These are phyloP conservation scores for Oenanthe javanica DNA, from an alignment of 140 eudicot species.

Conservation along the genomic window DNA sequence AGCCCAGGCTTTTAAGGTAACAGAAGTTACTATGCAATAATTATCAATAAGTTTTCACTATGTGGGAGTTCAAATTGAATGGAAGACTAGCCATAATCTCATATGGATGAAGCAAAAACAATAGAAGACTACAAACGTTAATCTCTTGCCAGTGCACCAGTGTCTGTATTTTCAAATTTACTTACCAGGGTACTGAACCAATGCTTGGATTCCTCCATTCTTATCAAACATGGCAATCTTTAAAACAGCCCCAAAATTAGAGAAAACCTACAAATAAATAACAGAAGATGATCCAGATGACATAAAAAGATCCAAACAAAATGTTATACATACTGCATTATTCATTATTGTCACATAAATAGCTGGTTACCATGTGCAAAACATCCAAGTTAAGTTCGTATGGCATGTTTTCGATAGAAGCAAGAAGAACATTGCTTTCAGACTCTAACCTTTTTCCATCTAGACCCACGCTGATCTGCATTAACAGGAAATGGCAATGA, in stretches of 20 bases:
- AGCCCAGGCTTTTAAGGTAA: no score
- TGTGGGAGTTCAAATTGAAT: not conserved
- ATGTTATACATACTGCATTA: not conserved
- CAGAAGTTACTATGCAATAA: no score
- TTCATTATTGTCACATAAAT: constrained; percentile 2
- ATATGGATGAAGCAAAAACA: not conserved
- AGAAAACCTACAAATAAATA: constrained; percentile 54
- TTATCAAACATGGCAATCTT: constrained; percentile 96
- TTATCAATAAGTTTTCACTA: not conserved
- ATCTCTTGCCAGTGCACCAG: no score
- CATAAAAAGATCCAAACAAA: not conserved
- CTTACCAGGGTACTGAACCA: constrained; percentile 91
- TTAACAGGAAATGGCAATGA: not conserved
- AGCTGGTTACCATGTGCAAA: constrained; percentile 50
- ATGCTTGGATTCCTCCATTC: constrained; percentile 94
- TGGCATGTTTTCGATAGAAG: constrained; percentile 97
- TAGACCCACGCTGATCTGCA: constrained; percentile 70
- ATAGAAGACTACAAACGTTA: not conserved
- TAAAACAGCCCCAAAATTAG: constrained; percentile 77
- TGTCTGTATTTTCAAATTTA: not conserved
- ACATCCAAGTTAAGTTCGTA: constrained; percentile 93
- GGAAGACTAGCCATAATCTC: not conserved
- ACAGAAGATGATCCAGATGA: not conserved
- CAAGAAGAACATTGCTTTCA: constrained; percentile 98
- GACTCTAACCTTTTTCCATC: constrained; percentile 93